These are phyloP conservation scores for Chlorella vulgaris DNA, from an alignment of 139 green algal genomes.

Conservation along the genomic window DNA sequence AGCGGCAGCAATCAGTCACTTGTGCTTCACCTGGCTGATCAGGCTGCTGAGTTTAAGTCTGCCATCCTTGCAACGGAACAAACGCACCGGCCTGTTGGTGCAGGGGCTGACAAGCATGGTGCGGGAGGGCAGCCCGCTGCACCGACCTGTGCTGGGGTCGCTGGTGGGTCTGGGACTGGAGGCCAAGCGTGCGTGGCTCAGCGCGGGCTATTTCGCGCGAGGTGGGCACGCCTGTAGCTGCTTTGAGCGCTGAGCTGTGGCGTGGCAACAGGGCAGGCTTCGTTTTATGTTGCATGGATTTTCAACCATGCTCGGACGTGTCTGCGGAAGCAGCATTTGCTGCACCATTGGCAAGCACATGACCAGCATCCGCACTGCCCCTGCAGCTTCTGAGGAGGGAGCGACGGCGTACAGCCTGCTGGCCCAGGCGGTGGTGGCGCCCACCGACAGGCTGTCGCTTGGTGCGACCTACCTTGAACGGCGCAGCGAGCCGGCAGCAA, in stretches of 20 bases:
- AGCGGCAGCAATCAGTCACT: too few relatives aligned
- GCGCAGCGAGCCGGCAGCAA: conserved; percentile 6
- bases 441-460: conserved; percentile 10
- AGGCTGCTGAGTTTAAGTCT: too few relatives aligned
- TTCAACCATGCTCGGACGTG: too few relatives aligned
- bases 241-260: too few relatives aligned
- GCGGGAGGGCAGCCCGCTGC: conserved; percentile 34
- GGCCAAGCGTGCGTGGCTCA: conserved; percentile 28
- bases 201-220: conserved; percentile 22
- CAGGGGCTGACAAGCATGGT: conserved; percentile 37
- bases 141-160: conserved; percentile 35
- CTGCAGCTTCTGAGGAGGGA: neutral
- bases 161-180: conserved; percentile 27
- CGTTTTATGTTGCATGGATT: too few relatives aligned
- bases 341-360: too few relatives aligned
- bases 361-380: neutral
- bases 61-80: too few relatives aligned
- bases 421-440: conserved; percentile 23
- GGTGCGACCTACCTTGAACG: conserved; percentile 28
- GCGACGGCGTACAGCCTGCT: conserved; percentile 1
- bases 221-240: neutral
- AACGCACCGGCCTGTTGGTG: too few relatives aligned
- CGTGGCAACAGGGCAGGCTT: too few relatives aligned
- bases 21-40: neutral
- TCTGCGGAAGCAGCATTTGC: too few relatives aligned